Evolutionary conservation across 1,139 yeast species (phyloP).

Genomic region (Saccharomyces hybrid): DNA sequence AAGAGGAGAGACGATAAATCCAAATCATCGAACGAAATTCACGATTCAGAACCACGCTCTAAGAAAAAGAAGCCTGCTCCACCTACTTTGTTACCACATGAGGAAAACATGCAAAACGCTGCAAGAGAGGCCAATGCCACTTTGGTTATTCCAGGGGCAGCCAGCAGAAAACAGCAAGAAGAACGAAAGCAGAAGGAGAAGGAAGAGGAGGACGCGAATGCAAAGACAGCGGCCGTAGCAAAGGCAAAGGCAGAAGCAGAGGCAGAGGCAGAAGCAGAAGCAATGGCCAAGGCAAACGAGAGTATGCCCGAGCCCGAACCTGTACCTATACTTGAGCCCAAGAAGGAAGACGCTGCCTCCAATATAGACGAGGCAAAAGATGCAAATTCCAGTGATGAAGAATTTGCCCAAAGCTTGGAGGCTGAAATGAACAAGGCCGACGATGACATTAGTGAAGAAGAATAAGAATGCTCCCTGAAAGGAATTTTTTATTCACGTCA

Average conservation of each 20-base stretch:
- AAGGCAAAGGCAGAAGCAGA: neutral
- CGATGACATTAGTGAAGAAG: slow-evolving; percentile 27
- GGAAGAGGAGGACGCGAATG: slow-evolving; percentile 5
- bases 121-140: slow-evolving; percentile 27
- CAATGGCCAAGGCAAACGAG: neutral
- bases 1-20: slow-evolving; percentile 9
- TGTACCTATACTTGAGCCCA: neutral
- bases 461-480: slow-evolving; percentile 7
- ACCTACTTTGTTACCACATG: slow-evolving; percentile 27
- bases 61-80: slow-evolving; percentile 28
- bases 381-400: slow-evolving; percentile 28
- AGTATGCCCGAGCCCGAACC: neutral
- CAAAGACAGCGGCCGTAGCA: neutral
- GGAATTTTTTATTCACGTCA: neutral
- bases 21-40: slow-evolving; percentile 10
- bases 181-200: slow-evolving; percentile 1
- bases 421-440: slow-evolving; percentile 28
- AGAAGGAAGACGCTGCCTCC: neutral
- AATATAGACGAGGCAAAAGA: slow-evolving; percentile 6
- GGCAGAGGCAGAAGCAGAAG: neutral
- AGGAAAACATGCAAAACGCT: slow-evolving; percentile 24
- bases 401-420: slow-evolving; percentile 28
- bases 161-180: slow-evolving; percentile 1
- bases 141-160: slow-evolving; percentile 20
- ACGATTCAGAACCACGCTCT: slow-evolving; percentile 12